These are phyloP conservation scores for Leucosporidium yakuticum DNA, from an alignment of 768 basidiomycete genomes.

Conservation along the genomic window DNA sequence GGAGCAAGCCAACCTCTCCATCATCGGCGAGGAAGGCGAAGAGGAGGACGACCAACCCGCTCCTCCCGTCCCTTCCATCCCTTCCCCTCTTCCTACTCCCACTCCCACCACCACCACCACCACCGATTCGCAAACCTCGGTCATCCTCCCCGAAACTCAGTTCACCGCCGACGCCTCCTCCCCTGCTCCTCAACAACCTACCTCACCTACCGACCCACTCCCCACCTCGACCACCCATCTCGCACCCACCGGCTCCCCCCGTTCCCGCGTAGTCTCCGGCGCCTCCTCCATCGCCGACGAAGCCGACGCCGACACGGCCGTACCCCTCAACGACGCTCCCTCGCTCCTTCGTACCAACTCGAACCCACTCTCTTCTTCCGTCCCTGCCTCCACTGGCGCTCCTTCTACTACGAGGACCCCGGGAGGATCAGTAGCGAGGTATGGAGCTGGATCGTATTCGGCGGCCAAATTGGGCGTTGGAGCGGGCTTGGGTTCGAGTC, in stretches of 20 bases:
- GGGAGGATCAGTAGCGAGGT: not conserved
- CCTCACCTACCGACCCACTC: not conserved
- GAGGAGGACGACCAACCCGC: slow-evolving; percentile 10
- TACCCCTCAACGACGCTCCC: slow-evolving; percentile 31
- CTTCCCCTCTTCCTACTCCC: not conserved
- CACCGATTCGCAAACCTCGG: not conserved
- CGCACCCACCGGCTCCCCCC: slow-evolving; percentile 3
- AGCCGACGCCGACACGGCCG: slow-evolving; percentile 22
- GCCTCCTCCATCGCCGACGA: slow-evolving; percentile 24
- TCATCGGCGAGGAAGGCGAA: slow-evolving; percentile 25
- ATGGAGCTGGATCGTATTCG: not conserved
- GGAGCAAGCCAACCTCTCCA: slow-evolving; percentile 17
- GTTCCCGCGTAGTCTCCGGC: slow-evolving; percentile 16
- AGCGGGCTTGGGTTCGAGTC: too few relatives aligned
- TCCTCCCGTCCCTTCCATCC: not conserved
- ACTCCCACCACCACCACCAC: not conserved
- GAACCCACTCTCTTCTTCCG: too few relatives aligned
- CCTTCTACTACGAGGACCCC: not conserved
- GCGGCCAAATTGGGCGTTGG: not conserved
- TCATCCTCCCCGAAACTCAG: slow-evolving; percentile 7
- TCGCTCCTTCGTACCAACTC: slow-evolving; percentile 13
- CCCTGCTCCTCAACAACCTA: not conserved
- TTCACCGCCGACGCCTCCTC: not conserved
- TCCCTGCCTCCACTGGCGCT: too few relatives aligned
- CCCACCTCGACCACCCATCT: not conserved